A percentile compares a stretch with the other conserved stretches of the same genome.
Conservation (phyloP, 2,329 filamentous ascomycete genomes). For the Ophiostoma quercus region DNA sequence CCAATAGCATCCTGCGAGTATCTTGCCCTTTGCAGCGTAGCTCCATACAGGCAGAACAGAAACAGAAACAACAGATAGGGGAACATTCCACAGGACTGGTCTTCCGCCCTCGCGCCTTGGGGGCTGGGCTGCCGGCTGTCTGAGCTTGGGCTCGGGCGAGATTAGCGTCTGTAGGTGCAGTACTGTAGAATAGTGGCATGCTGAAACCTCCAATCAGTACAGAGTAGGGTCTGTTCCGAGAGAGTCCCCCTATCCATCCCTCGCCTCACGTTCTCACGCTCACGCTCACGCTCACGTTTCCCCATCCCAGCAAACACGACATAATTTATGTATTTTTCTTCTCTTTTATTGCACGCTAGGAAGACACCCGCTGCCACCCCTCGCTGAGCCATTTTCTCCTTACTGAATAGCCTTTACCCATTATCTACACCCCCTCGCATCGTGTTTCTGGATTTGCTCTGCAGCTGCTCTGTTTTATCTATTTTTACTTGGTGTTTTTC, state of each 20-base stretch:
- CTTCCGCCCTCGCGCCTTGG: neutral
- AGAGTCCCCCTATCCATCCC: neutral
- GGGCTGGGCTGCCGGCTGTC: neutral
- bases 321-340: neutral
- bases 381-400: neutral
- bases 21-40: too few relatives aligned
- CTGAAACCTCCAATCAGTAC: conserved; percentile 23
- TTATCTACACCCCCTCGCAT: too few relatives aligned
- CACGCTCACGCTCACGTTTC: neutral
- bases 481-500: neutral
- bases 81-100: neutral
- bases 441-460: too few relatives aligned
- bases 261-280: neutral
- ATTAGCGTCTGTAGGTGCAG: neutral
- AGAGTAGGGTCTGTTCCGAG: too few relatives aligned
- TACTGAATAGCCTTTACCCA: too few relatives aligned
- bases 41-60: too few relatives aligned
- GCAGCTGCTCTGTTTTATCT: neutral
- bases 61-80: too few relatives aligned
- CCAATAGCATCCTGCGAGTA: too few relatives aligned
- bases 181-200: neutral
- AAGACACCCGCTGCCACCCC: neutral
- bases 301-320: neutral
- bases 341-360: neutral
- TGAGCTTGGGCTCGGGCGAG: neutral